Conservation (phyloP, 352 stramenopile genomes). For the Phytophthora multivora region DNA sequence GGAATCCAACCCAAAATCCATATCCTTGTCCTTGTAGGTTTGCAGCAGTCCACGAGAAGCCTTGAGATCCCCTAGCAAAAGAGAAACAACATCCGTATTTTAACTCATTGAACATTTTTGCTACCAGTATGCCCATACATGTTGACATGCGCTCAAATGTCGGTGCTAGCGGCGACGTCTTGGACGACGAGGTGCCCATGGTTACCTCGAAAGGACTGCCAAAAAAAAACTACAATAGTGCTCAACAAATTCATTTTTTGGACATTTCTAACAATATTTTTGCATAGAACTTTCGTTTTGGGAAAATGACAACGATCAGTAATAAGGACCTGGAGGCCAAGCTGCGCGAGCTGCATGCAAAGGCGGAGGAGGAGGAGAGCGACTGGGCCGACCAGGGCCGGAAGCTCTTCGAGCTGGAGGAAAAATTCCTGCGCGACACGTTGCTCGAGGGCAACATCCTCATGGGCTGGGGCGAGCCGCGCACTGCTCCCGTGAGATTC, state of each 20-base stretch:
- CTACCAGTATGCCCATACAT: slow-evolving; percentile 36
- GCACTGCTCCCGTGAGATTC: slow-evolving; percentile 66
- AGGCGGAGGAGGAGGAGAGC: slow-evolving; percentile 49
- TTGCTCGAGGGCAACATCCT: slow-evolving; percentile 76
- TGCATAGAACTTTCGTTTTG: background rate
- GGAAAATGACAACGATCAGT: background rate
- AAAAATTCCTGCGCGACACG: slow-evolving; percentile 72
- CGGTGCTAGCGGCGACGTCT: slow-evolving; percentile 40
- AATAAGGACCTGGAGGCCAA: slow-evolving; percentile 62
- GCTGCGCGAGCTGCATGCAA: slow-evolving; percentile 46
- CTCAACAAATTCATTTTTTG: no score
- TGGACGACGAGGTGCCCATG: slow-evolving; percentile 61
- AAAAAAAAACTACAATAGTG: no score
- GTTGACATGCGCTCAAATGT: slow-evolving; percentile 59
- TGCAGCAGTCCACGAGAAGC: slow-evolving; percentile 46
- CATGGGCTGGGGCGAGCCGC: slow-evolving; percentile 69
- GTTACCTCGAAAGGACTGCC: background rate
- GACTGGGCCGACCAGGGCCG: slow-evolving; percentile 68
- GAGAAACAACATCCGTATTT: background rate
- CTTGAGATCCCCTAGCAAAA: slow-evolving; percentile 56
- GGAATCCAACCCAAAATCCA: slow-evolving; percentile 72
- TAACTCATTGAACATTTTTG: background rate
- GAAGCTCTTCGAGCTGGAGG: slow-evolving; percentile 81
- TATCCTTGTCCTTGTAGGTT: slow-evolving; percentile 78
- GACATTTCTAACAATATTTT: no score